Conservation (phyloP, 345 rosid genomes). For the Erysimum cheiranthoides region DNA sequence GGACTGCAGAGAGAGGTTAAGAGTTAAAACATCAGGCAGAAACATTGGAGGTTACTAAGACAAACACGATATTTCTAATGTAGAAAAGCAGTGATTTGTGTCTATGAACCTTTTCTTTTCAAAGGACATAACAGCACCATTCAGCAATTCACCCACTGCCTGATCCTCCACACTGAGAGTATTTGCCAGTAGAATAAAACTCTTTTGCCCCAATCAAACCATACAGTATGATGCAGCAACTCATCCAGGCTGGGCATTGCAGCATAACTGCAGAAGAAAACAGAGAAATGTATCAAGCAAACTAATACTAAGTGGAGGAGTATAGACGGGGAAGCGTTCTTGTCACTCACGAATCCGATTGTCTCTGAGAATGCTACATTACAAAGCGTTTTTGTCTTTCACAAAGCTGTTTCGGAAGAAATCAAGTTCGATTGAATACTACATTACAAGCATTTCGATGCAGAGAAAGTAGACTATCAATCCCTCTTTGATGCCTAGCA, state of each 20-base stretch:
- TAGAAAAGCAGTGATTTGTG: slow-evolving; percentile 12
- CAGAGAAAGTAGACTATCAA: slow-evolving; percentile 81
- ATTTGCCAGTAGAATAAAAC: slow-evolving; percentile 78
- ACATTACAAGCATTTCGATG: slow-evolving; percentile 87
- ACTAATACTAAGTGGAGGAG: slow-evolving; percentile 7
- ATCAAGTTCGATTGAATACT: slow-evolving; percentile 80
- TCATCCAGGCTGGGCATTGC: slow-evolving; percentile 96
- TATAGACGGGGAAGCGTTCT: neutral
- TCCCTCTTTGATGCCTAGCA: slow-evolving; percentile 86
- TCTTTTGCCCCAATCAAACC: slow-evolving; percentile 84
- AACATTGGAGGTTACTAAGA: slow-evolving; percentile 21
- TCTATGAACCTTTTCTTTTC: slow-evolving; percentile 62
- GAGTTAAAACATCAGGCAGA: too few relatives aligned
- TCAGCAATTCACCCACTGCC: slow-evolving; percentile 56
- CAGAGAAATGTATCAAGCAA: slow-evolving; percentile 23
- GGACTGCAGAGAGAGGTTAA: slow-evolving; percentile 56
- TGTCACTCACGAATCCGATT: slow-evolving; percentile 61
- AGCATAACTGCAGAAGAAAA: slow-evolving; percentile 61
- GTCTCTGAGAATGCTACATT: too few relatives aligned
- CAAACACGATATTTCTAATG: slow-evolving; percentile 8
- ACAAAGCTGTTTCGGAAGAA: slow-evolving; percentile 83
- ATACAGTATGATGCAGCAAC: slow-evolving; percentile 72
- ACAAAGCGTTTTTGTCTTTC: too few relatives aligned
- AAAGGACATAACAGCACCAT: slow-evolving; percentile 93
- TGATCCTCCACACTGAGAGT: slow-evolving; percentile 73